Conservation (phyloP, 148 eudicot species). For the Fagopyrum tataricum region DNA sequence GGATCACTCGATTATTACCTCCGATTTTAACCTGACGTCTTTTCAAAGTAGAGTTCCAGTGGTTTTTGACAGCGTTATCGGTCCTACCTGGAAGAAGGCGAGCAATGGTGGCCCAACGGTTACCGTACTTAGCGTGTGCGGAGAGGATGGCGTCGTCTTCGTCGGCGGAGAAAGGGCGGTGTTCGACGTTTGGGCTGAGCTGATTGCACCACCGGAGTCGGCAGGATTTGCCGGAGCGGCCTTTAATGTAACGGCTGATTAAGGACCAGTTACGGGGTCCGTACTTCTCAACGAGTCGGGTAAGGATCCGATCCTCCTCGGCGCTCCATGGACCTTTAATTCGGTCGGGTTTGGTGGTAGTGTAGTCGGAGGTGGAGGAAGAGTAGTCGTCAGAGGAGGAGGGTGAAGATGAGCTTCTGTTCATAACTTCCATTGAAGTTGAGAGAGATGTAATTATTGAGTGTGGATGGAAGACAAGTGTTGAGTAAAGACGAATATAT, state of each 20-base stretch:
- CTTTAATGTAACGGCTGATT: conserved; percentile 44
- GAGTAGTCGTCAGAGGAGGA: conserved; percentile 10
- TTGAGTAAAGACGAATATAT: neutral
- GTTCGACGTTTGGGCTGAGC: conserved; percentile 46
- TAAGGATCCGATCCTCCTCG: conserved; percentile 54
- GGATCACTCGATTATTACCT: neutral
- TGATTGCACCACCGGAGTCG: conserved; percentile 59
- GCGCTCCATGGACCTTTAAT: conserved; percentile 63
- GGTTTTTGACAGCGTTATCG: conserved; percentile 58
- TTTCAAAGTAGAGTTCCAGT: conserved; percentile 56
- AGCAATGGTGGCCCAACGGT: conserved; percentile 61
- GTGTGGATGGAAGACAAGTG: neutral
- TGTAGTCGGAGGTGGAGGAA: neutral
- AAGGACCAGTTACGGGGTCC: conserved; percentile 51
- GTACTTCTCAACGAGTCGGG: conserved; percentile 40
- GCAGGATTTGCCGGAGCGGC: conserved; percentile 54
- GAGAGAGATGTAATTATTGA: too few relatives aligned
- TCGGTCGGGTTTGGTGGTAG: conserved; percentile 16
- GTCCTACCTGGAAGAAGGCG: conserved; percentile 47
- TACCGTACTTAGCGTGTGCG: conserved; percentile 41
- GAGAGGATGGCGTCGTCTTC: conserved; percentile 42
- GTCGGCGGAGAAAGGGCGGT: conserved; percentile 35
- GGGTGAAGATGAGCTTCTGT: conserved; percentile 5
- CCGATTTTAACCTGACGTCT: conserved; percentile 12
- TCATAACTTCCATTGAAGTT: neutral